Evolutionary conservation across 106 monocot genomes (phyloP).

Genomic region (Apostasia shenzhenica): DNA sequence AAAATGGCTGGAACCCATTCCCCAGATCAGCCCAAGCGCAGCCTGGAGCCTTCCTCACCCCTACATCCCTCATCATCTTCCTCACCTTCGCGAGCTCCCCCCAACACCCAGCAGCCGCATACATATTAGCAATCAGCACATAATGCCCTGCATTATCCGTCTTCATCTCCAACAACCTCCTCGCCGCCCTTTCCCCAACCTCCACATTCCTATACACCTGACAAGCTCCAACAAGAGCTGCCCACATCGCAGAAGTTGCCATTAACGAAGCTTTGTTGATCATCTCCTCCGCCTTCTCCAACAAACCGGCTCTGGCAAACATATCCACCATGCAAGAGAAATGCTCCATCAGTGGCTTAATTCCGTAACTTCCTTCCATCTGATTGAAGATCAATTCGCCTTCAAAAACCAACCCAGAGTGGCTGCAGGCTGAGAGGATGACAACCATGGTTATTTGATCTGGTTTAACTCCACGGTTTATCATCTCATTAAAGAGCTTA

Average conservation of each 20-base stretch:
- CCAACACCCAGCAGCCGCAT: conserved; percentile 43
- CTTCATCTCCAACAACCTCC: conserved; percentile 41
- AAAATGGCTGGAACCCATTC: conserved; percentile 33
- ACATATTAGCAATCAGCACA: conserved; percentile 59
- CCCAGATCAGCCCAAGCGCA: conserved; percentile 43
- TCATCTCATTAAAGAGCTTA: conserved; percentile 60
- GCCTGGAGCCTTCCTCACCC: conserved; percentile 48
- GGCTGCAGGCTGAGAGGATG: conserved; percentile 73
- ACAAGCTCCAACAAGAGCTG: conserved; percentile 48
- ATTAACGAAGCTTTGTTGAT: conserved; percentile 27
- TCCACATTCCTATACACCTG: conserved; percentile 30
- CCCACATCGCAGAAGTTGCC: conserved; percentile 52
- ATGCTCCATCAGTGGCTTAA: conserved; percentile 53
- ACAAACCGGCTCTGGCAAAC: conserved; percentile 43
- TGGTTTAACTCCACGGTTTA: conserved; percentile 30
- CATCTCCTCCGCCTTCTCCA: conserved; percentile 50
- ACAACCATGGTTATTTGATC: conserved; percentile 63
- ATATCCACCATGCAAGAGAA: conserved; percentile 88
- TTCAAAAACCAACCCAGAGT: conserved; percentile 44
- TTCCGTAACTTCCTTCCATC: conserved; percentile 32
- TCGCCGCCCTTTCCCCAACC: conserved; percentile 45
- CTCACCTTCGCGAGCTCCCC: conserved; percentile 42
- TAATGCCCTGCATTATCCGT: conserved; percentile 55
- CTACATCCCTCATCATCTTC: conserved; percentile 47
- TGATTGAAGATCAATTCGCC: conserved; percentile 41